Conservation (phyloP, 768 basidiomycete species). For the Tephrocybe sp. region DNA sequence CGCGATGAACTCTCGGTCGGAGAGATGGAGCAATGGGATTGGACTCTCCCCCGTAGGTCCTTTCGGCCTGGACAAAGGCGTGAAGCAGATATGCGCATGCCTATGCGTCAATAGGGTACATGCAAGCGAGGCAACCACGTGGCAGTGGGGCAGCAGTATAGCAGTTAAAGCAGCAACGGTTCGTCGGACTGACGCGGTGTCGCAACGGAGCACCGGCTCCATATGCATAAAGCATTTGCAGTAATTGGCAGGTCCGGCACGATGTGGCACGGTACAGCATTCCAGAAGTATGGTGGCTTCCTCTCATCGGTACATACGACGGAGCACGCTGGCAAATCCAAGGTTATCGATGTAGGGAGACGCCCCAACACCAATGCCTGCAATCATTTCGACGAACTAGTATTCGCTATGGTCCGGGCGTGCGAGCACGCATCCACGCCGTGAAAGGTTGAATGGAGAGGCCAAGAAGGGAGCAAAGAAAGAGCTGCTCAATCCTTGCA, state of each 20-base stretch:
- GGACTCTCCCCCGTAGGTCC: neutral
- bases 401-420: slow-evolving; percentile 8
- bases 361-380: no score
- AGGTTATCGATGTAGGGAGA: neutral
- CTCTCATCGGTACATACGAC: neutral
- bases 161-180: neutral
- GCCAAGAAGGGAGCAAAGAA: slow-evolving; percentile 3
- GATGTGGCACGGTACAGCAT: neutral
- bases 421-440: slow-evolving; percentile 16
- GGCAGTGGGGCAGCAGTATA: no score
- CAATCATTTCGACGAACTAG: no score
- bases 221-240: neutral
- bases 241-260: neutral
- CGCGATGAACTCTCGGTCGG: slow-evolving; percentile 8
- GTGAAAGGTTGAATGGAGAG: slow-evolving; percentile 12
- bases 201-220: neutral
- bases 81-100: neutral
- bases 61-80: neutral
- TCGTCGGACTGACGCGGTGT: neutral
- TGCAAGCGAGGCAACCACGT: neutral
- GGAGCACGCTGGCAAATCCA: neutral
- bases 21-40: slow-evolving; percentile 5
- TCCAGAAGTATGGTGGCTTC: neutral
- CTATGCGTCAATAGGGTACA: neutral
- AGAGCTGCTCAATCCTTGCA: slow-evolving; percentile 50